Evolutionary conservation across 345 rosid species (phyloP), one percentile per base, ranked within the genome.

Genomic region (Excoecaria agallocha): DNA sequence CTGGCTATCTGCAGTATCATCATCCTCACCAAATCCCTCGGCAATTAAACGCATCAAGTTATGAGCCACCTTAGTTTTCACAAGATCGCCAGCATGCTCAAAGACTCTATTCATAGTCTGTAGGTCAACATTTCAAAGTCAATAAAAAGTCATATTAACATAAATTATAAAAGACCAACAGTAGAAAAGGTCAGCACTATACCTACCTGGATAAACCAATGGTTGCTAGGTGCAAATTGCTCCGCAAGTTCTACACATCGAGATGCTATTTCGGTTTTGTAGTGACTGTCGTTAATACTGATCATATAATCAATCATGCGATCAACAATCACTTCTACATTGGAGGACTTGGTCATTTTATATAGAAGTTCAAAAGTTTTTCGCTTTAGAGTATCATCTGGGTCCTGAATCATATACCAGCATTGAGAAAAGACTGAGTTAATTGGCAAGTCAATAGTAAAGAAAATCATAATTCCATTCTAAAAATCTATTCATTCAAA

Each of bases 281-380:
- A 95, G 84, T 95, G 99, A 86, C 84, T 88, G 69, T 95, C 99
- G 54, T 83, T 95, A 68, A 95, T 89, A 77, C 91, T 93, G 70
- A 90, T 93, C 99, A 95, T 91, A 83, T 95, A 95, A 81, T 89
- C 97, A 81, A 95, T 93, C 99, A 95, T 93, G 70, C 99, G 90
- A 79, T 90, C 96, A 72, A 93, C 98, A 82, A 95, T 93, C 78
- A 95, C 99, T 83, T 95, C 98, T 68, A 95, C 99, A 77, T 95
- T 95, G 59, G 96, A 81, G 68, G 96, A 91, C 90, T 93, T 95
- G 51, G 99, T 95, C 99, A 95, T 95, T 82, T 93, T 93, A 80
- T 90, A 91, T 48, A 95, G 86, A 68, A 95, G 72, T 81, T 95
- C 98, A 85, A 95, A 93, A 3, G 99, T 95, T 80, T 95, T 93